Evolutionary conservation across 2,329 filamentous ascomycete species (phyloP).

Genomic region (Rasamsonia emersonii): DNA sequence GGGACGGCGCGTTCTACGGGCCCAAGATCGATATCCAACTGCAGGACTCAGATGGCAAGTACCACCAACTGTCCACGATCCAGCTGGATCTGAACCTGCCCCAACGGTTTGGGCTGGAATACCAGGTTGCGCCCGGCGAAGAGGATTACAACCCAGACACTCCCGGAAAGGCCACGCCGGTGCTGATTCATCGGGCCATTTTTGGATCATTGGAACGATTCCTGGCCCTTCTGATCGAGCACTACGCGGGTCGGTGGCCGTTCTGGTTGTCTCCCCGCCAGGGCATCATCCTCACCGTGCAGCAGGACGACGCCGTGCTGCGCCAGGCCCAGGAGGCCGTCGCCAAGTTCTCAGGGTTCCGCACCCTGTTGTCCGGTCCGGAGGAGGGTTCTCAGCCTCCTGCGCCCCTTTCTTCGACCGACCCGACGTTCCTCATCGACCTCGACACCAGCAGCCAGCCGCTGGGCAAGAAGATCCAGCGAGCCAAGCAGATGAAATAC

Average conservation of each 20-base stretch:
- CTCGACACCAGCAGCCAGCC: constrained; percentile 56
- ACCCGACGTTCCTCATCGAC: constrained; percentile 61
- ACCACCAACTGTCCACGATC: constrained; percentile 81
- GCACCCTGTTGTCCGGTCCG: constrained; percentile 17
- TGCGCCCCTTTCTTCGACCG: constrained; percentile 36
- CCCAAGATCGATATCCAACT: constrained; percentile 86
- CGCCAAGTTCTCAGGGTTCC: constrained; percentile 39
- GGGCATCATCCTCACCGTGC: constrained; percentile 64
- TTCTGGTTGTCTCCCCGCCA: constrained; percentile 84
- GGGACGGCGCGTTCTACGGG: constrained; percentile 83
- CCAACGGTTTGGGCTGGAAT: constrained; percentile 69
- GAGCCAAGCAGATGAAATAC: constrained; percentile 65
- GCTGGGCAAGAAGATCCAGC: constrained; percentile 60
- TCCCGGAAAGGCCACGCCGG: constrained; percentile 57
- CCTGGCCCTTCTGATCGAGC: constrained; percentile 77
- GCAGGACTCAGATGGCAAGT: constrained; percentile 70
- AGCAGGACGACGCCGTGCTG: constrained; percentile 40
- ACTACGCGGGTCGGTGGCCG: constrained; percentile 70
- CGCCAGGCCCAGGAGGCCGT: constrained; percentile 44
- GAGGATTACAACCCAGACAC: constrained; percentile 31
- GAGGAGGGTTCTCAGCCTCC: constrained; percentile 18
- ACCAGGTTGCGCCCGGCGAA: constrained; percentile 46
- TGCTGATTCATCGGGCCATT: constrained; percentile 78
- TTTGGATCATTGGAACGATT: constrained; percentile 77
- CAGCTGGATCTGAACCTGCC: constrained; percentile 87